Conservation (phyloP, 345 rosid genomes). For the Populus alba region DNA sequence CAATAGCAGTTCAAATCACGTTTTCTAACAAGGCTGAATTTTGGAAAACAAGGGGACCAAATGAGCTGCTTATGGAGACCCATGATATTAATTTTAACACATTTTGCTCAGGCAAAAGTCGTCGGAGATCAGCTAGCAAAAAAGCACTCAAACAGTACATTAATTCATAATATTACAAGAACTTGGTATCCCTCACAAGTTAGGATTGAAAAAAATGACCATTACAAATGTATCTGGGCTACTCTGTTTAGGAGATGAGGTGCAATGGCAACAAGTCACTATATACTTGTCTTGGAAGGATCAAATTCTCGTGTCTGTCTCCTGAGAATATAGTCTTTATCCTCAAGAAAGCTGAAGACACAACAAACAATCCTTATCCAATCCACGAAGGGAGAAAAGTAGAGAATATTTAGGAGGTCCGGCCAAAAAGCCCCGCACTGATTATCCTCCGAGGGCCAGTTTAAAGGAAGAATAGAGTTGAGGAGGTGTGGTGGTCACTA, state of each 20-base stretch:
- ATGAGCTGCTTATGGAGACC: not conserved
- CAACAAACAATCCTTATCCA: not conserved
- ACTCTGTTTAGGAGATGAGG: not conserved
- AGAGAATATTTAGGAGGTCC: not conserved
- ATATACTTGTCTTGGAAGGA: not conserved
- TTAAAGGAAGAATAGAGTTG: not conserved
- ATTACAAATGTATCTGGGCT: not conserved
- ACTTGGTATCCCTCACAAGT: not conserved
- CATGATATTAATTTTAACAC: not conserved
- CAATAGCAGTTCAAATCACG: too few species aligned
- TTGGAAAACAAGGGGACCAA: not conserved
- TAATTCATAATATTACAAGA: not conserved
- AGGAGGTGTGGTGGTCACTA: constrained; percentile 9
- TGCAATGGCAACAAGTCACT: not conserved
- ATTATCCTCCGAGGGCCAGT: constrained; percentile 6
- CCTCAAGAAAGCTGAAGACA: not conserved
- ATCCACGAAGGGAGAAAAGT: not conserved
- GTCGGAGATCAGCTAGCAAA: not conserved
- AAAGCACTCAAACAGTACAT: not conserved
- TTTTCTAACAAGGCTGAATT: too few species aligned
- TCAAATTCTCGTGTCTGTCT: not conserved
- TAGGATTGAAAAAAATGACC: not conserved
- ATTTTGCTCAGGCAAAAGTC: not conserved
- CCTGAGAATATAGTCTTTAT: not conserved
- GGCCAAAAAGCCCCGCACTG: too few species aligned